phyloP scores from a whole-genome alignment of 2,329 filamentous ascomycete species.

The Macroventuria anomochaeta region DNA sequence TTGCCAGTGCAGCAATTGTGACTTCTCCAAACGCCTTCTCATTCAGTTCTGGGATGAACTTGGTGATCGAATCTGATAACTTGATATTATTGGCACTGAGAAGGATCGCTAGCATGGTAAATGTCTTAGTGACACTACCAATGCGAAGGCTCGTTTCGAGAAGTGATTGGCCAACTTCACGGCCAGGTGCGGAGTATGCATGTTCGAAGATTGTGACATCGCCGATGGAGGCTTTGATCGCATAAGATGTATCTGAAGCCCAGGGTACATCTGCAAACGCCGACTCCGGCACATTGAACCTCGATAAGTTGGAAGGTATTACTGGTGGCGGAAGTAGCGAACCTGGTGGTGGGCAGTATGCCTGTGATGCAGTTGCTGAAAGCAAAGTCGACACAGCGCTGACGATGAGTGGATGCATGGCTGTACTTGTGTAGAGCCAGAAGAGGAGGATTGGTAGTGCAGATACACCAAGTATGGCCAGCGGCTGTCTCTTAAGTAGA shows the following conservation, averaged over 20 bases:
- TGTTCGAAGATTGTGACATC: conserved; percentile 24
- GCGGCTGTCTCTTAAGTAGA: not conserved
- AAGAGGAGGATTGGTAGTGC: not conserved
- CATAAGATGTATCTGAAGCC: conserved; percentile 27
- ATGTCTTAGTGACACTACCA: conserved; percentile 36
- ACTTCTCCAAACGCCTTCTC: conserved; percentile 26
- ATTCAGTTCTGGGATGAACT: conserved; percentile 30
- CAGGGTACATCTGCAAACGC: conserved; percentile 13
- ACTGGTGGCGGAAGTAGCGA: conserved; percentile 28
- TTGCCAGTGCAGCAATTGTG: conserved; percentile 28
- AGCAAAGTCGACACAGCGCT: not conserved
- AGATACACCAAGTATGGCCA: not conserved
- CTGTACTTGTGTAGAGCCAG: conserved; percentile 7
- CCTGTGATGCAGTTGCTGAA: not conserved
- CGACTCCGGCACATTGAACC: conserved; percentile 10
- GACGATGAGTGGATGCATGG: not conserved
- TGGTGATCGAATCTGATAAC: conserved; percentile 33
- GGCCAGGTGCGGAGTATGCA: conserved; percentile 22
- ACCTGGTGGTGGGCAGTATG: conserved; percentile 34
- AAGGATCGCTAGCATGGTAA: conserved; percentile 34
- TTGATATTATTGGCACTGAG: conserved; percentile 27
- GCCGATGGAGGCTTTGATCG: conserved; percentile 32
- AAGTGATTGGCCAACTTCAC: conserved; percentile 19
- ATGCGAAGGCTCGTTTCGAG: conserved; percentile 30
- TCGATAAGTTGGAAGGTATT: conserved; percentile 2